Evolutionary conservation across 2,329 filamentous ascomycete species (phyloP).

Genomic region (Aspergillus sergii): DNA sequence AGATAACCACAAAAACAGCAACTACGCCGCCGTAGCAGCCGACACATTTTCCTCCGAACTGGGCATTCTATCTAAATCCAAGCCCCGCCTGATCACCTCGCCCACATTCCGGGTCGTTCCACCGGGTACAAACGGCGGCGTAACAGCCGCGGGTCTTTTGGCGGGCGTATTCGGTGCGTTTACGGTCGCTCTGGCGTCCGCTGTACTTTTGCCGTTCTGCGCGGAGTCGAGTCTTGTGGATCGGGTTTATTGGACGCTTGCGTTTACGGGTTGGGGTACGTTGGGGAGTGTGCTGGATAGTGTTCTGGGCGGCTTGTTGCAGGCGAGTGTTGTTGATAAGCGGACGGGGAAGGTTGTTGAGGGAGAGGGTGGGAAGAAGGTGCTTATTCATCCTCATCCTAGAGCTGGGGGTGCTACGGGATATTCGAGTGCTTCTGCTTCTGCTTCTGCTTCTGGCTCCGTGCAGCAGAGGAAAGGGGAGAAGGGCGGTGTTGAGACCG

Average conservation of each 20-base stretch:
- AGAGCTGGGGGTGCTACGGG: slow-evolving; percentile 22
- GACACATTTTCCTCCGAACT: slow-evolving; percentile 96
- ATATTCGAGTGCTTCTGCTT: not conserved
- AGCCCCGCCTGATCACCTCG: slow-evolving; percentile 85
- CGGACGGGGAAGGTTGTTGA: slow-evolving; percentile 86
- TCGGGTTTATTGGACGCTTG: slow-evolving; percentile 52
- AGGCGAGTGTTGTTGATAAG: slow-evolving; percentile 83
- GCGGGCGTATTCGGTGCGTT: slow-evolving; percentile 76
- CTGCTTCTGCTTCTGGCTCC: not conserved
- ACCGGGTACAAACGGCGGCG: slow-evolving; percentile 89
- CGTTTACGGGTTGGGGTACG: slow-evolving; percentile 71
- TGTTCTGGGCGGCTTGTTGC: slow-evolving; percentile 79
- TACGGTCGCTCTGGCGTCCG: slow-evolving; percentile 67
- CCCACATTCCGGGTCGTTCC: slow-evolving; percentile 76
- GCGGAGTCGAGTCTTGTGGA: slow-evolving; percentile 46
- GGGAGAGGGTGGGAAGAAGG: slow-evolving; percentile 71
- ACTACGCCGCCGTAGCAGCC: slow-evolving; percentile 88
- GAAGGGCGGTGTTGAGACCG: slow-evolving; percentile 16
- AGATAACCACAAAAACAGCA: slow-evolving; percentile 41
- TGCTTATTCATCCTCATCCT: slow-evolving; percentile 27
- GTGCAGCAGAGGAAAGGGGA: not conserved
- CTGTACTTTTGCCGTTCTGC: slow-evolving; percentile 72
- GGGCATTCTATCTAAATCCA: slow-evolving; percentile 77
- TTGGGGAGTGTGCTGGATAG: slow-evolving; percentile 86
- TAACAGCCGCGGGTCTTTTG: slow-evolving; percentile 72